phyloP scores from a whole-genome alignment of 148 eudicot species.

The Linanthus parryae region DNA sequence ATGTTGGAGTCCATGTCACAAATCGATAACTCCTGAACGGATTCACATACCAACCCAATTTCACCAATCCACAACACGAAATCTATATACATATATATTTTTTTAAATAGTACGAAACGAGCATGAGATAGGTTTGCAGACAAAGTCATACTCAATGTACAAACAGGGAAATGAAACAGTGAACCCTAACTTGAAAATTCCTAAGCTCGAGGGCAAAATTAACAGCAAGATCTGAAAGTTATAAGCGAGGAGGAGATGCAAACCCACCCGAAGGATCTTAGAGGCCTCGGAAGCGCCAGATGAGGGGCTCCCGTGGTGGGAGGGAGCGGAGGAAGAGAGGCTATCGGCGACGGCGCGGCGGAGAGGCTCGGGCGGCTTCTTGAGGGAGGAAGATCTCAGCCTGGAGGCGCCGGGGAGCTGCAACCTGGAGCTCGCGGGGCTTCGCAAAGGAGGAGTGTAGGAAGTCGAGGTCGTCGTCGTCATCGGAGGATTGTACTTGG shows the following conservation, averaged over 20 bases:
- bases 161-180: background rate
- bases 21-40: too few species aligned
- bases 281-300: constrained; percentile 70
- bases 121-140: background rate
- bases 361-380: constrained; percentile 96
- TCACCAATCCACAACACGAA: too few species aligned
- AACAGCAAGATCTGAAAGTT: background rate
- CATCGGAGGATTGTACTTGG: too few species aligned
- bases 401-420: constrained; percentile 47
- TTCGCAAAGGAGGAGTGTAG: constrained; percentile 64
- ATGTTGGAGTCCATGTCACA: too few species aligned
- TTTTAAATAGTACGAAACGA: too few species aligned
- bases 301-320: constrained; percentile 47
- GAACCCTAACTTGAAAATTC: constrained; percentile 8
- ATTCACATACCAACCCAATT: too few species aligned
- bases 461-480: constrained; percentile 40
- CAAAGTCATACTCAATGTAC: too few species aligned
- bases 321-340: constrained; percentile 50
- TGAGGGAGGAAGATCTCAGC: constrained; percentile 82
- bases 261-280: constrained; percentile 71
- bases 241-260: background rate
- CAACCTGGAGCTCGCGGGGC: constrained; percentile 42
- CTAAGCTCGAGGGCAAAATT: constrained; percentile 12
- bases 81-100: too few species aligned
- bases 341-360: constrained; percentile 99